Conservation (phyloP, 345 rosid species). For the Salix udensis region DNA sequence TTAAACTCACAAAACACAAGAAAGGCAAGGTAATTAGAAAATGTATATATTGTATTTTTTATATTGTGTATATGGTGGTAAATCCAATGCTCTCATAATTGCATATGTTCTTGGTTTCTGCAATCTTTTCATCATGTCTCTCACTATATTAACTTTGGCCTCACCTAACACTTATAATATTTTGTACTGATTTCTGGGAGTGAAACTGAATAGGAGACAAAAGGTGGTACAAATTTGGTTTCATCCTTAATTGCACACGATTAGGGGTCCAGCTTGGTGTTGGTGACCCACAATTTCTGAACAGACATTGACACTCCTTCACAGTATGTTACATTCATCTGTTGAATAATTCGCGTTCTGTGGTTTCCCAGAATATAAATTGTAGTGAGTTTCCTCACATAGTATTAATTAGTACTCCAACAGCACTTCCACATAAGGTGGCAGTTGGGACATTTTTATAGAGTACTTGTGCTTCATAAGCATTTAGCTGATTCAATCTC, state of each 20-base stretch:
- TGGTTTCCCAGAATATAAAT: neutral
- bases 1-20: slow-evolving; percentile 6
- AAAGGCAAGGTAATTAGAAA: neutral
- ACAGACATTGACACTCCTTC: neutral
- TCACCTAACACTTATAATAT: neutral
- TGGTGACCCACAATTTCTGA: neutral
- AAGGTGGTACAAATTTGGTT: neutral
- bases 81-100: neutral
- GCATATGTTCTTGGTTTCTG: neutral
- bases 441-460: neutral
- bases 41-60: neutral
- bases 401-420: neutral
- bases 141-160: neutral
- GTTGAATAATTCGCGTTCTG: neutral
- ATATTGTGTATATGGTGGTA: neutral
- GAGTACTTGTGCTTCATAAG: neutral
- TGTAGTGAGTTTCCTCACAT: neutral
- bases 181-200: neutral
- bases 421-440: neutral
- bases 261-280: neutral
- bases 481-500: neutral
- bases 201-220: neutral
- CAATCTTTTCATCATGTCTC: neutral
- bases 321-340: neutral
- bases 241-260: neutral